Evolutionary conservation across 352 stramenopile genomes (phyloP).

Genomic region (Blastocystis sp.): DNA sequence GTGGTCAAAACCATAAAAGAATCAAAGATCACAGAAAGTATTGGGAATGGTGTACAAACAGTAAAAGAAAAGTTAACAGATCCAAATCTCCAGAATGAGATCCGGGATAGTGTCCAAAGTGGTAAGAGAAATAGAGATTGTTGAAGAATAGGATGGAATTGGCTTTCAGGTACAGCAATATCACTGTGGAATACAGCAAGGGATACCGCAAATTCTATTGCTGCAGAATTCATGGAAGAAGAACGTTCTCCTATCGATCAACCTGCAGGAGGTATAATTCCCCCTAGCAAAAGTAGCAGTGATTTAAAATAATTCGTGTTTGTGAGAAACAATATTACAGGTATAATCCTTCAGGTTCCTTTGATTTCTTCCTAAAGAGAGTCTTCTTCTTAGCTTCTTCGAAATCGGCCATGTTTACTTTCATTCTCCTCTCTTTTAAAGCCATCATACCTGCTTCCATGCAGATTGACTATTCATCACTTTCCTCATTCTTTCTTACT

Average conservation of each 20-base stretch:
- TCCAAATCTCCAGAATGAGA: constrained; percentile 24
- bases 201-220: constrained; percentile 28
- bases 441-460: constrained; percentile 98
- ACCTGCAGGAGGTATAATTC: background rate
- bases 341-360: constrained; percentile 97
- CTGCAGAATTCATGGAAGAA: constrained; percentile 31
- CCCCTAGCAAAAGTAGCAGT: background rate
- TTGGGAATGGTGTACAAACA: background rate
- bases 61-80: constrained; percentile 2
- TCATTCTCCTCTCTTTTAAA: constrained; percentile 96
- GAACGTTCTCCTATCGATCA: background rate
- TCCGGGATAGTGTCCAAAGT: background rate
- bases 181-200: constrained; percentile 7
- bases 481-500: constrained; percentile 67
- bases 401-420: constrained; percentile 98
- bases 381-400: constrained; percentile 99
- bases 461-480: constrained; percentile 85
- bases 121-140: background rate
- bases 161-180: constrained; percentile 20
- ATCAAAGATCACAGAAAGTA: background rate
- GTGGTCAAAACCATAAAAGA: constrained; percentile 42
- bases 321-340: constrained; percentile 77
- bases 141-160: constrained; percentile 19
- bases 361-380: constrained; percentile 99
- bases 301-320: constrained; percentile 21